Evolutionary conservation across 768 basidiomycete species (phyloP).

Genomic region (Tricholomella constricta): DNA sequence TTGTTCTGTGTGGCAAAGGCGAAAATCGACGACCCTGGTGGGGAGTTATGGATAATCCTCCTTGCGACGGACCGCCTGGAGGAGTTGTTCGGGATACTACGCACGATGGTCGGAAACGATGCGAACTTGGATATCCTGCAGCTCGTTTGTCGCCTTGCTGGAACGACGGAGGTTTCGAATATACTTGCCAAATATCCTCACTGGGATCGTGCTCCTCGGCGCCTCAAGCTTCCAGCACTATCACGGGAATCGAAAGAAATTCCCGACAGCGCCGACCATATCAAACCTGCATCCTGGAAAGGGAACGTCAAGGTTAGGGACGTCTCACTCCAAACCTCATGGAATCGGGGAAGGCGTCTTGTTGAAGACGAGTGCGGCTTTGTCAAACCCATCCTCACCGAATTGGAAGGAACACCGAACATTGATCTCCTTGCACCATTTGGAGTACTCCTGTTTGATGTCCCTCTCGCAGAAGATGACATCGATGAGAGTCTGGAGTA

Average conservation of each 20-base stretch:
- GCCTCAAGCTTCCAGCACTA: slow-evolving; percentile 31
- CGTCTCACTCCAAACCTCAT: slow-evolving; percentile 28
- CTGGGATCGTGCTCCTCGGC: slow-evolving; percentile 37
- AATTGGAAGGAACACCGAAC: neutral
- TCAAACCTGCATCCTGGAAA: slow-evolving; percentile 34
- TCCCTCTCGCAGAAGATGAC: slow-evolving; percentile 1
- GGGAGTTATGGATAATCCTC: slow-evolving; percentile 34
- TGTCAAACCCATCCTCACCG: neutral
- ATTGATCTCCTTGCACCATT: slow-evolving; percentile 16
- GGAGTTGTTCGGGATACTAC: slow-evolving; percentile 33
- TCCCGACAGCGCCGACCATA: slow-evolving; percentile 29
- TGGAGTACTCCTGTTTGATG: slow-evolving; percentile 3
- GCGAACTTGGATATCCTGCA: slow-evolving; percentile 27
- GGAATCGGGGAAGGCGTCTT: slow-evolving; percentile 25
- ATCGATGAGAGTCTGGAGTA: neutral
- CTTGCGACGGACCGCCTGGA: slow-evolving; percentile 40
- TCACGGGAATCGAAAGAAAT: slow-evolving; percentile 24
- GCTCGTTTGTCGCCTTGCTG: slow-evolving; percentile 27
- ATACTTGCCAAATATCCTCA: slow-evolving; percentile 38
- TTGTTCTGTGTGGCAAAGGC: slow-evolving; percentile 40
- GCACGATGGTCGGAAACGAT: slow-evolving; percentile 38
- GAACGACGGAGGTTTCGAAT: slow-evolving; percentile 27
- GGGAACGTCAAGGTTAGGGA: slow-evolving; percentile 31
- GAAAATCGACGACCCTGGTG: slow-evolving; percentile 32
- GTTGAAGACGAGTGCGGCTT: slow-evolving; percentile 18